Base-by-base conservation (phyloP, 2,329 filamentous ascomycete species). In the Penicillium crustosum region DNA sequence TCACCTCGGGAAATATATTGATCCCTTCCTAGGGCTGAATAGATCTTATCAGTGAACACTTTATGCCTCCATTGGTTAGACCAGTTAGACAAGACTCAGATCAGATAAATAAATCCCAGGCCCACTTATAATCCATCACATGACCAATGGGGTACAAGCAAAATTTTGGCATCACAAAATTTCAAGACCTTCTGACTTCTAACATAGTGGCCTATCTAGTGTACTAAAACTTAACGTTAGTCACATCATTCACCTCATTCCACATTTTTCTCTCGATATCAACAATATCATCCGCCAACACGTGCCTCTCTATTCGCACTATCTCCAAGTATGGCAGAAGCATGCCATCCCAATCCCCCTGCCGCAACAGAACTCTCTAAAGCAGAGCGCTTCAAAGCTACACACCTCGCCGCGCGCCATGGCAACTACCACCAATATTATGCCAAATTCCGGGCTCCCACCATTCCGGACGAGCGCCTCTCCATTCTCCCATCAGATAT, bases 341-440 rank as follows among this genome's bases (percentile, higher is more conserved):
- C 58, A 60, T 60, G 48, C 49, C 31, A 58, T 54, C 12, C 58
- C 49, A 36, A 54, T 17, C 9, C 38, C 29, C 31, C 35, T 2
- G 47, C 61, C 43, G 15, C 65, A 55, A 61, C 60, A 51, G 65
- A 66, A 57, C 57, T 59, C 52, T 65, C 65, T n/a, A 66, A 49
- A 45, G 65, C 65, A 57, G 65, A 66, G 60, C 65, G 65, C 60
- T 67, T 67, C 58, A 66, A 67, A 67, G 65, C 65, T 33, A 67
- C 65, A 4, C 65, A 67, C 31, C 63, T 67, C 41, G 65, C 63
- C 31, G 65, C 65, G 13, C 65, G 63, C 54, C 62, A 67, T 66
- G 65, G 65, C 43, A 67, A 67, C 39, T 67, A 67, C 55, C 65
- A 67, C 57, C 65, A 66, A 65, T 67, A 67, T 51, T 67, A 67